Evolutionary conservation across 176 grass and related monocot genomes (phyloP), one percentile per base, ranked within the genome.

Genomic region (Triticum urartu): DNA sequence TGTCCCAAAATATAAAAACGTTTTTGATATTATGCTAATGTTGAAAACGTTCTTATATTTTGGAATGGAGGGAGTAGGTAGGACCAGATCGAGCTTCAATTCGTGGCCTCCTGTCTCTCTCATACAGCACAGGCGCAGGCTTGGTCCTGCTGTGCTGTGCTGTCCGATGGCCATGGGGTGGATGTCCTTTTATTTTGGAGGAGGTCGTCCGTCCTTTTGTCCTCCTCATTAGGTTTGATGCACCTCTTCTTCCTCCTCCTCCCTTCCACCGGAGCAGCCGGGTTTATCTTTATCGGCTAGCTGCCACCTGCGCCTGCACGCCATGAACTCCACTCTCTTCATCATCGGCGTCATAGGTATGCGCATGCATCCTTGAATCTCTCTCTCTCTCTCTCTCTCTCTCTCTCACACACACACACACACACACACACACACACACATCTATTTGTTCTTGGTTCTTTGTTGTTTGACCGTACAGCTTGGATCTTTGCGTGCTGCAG

Each of bases 241-340:
- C 21, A 64, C 71, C 18, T 32, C 50, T 61, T 78, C 68, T 71
- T 34, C 24, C 4, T 56, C 5, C 25, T 68, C 5, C 5, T 6
- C 20, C 3, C 60, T 9, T 17, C 24, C 52, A 58, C 17, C 52
- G 18, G 52, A 2, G 11, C 43, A 2, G 11, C 43, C 43, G 43
- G 43, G 43, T 45, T 45, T 45, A 45, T 12, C 43, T 58, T 58
- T 21, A 54, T 18, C 50, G 18, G 18, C 21, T 65, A 26, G 50
- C 36, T 26, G 45, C 43, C 43, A 45, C 43, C 11, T 12, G 45
- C 11, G 12, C 11, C 67, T 79, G 11, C 8, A 6, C 13, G n/a
- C 75, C 86, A 93, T 93, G 91, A 79, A 91, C 65, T 86, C 77
- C 72, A 38, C 75, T 36, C 81, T 94, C 24, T 85, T 89, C 64